A percentile compares a stretch with the other conserved stretches of the same genome.
Conservation (phyloP, 768 basidiomycete genomes). For the Leccinum disarticulatum region DNA sequence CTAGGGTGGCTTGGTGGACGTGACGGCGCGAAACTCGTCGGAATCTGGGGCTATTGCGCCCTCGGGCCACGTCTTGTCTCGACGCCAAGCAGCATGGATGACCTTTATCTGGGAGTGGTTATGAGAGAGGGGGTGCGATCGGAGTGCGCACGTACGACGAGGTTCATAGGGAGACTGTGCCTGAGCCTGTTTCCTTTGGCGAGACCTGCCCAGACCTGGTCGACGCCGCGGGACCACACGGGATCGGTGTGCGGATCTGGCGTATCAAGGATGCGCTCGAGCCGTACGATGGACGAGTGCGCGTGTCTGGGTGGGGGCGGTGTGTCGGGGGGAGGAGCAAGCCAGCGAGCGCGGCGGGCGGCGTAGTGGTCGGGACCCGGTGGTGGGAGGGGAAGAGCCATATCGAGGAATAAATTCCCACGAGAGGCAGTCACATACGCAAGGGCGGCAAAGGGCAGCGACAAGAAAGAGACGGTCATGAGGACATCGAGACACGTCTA, state of each 20-base stretch:
- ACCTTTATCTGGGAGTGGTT: slow-evolving; percentile 59
- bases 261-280: slow-evolving; percentile 49
- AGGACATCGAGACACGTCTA: slow-evolving; percentile 37
- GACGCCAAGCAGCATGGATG: slow-evolving; percentile 71
- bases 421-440: slow-evolving; percentile 2
- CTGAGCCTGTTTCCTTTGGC: slow-evolving; percentile 57
- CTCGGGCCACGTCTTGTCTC: slow-evolving; percentile 75
- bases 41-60: slow-evolving; percentile 60
- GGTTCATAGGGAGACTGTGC: slow-evolving; percentile 56
- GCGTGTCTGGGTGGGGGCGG: slow-evolving; percentile 26
- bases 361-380: slow-evolving; percentile 65
- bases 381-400: slow-evolving; percentile 44
- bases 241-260: slow-evolving; percentile 51
- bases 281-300: slow-evolving; percentile 44
- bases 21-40: slow-evolving; percentile 43
- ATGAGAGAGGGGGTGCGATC: neutral
- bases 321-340: slow-evolving; percentile 30
- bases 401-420: slow-evolving; percentile 24
- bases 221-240: slow-evolving; percentile 56
- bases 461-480: slow-evolving; percentile 11
- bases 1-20: slow-evolving; percentile 4
- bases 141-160: slow-evolving; percentile 51
- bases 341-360: slow-evolving; percentile 65
- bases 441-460: neutral
- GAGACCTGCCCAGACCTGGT: slow-evolving; percentile 65